Conservation (phyloP, 2,329 filamentous ascomycete genomes). For the Blumeria hordei region DNA sequence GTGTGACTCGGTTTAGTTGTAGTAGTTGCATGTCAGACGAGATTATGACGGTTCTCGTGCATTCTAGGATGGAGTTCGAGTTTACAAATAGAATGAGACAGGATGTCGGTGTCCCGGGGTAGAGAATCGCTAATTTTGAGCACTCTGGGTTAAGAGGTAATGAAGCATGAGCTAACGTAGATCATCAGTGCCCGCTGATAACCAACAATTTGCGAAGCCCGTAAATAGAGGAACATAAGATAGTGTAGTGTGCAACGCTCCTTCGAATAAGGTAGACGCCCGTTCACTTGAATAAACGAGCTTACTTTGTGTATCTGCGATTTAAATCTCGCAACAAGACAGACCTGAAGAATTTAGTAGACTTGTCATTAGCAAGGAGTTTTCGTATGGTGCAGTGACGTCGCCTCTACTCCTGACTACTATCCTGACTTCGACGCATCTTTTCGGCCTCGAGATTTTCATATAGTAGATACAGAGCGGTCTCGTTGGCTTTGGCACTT, state of each 20-base stretch:
- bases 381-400: slow-evolving; percentile 6
- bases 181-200: slow-evolving; percentile 12
- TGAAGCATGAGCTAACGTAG: slow-evolving; percentile 8
- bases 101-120: slow-evolving; percentile 16
- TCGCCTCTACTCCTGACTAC: slow-evolving; percentile 13
- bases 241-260: too few species aligned
- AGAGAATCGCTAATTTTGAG: slow-evolving; percentile 8
- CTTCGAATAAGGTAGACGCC: too few species aligned
- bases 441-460: slow-evolving; percentile 99
- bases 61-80: slow-evolving; percentile 15
- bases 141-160: neutral
- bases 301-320: slow-evolving; percentile 16
- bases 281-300: slow-evolving; percentile 11
- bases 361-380: slow-evolving; percentile 21
- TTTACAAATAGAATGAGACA: slow-evolving; percentile 15
- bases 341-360: slow-evolving; percentile 13
- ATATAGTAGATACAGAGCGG: slow-evolving; percentile 84
- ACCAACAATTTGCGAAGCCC: slow-evolving; percentile 18
- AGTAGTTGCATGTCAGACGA: slow-evolving; percentile 17
- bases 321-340: slow-evolving; percentile 5
- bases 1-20: slow-evolving; percentile 3
- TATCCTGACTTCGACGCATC: slow-evolving; percentile 77
- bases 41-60: slow-evolving; percentile 18
- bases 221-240: slow-evolving; percentile 13
- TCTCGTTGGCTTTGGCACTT: slow-evolving; percentile 79